Base-by-base conservation (phyloP, 2,329 filamentous ascomycete species). In the Fusarium chuoi region DNA sequence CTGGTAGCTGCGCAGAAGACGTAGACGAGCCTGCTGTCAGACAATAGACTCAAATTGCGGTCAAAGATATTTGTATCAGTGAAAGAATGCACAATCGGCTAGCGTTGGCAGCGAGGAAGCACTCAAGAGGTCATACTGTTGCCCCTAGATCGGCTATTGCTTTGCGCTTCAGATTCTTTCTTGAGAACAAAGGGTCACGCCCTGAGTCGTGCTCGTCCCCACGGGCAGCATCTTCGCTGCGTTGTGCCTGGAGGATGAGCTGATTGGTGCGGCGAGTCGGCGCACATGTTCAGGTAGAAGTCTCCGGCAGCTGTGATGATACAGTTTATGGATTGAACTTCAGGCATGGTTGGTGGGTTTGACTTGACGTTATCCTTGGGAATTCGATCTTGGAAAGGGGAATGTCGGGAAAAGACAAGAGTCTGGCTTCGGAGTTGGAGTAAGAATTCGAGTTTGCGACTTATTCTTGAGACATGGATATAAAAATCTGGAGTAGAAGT, bases 1-100 rank as follows among this genome's bases (percentile, higher is more conserved):
- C 52, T 54, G 69, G 69, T 71, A 71, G 68, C 69, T 55, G 69
- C 57, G 44, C 20, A 26, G 62, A 55, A 44, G 48, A n/a, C 26
- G 54, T 56, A 51, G 48, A 51, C 49, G 44, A 44, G 57, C 26
- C 52, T 71, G 46, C 48, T 41, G 62, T 71, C 46, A 71, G 61
- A 71, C 62, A 45, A 26, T 46, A 56, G 6, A 41, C 41, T 36
- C 26, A 30, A 52, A 49, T 33, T 62, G 45, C 65, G 67, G 67
- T 69, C 65, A 69, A 45, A 24, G 30, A 36, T 36, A 18, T 9
- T 36, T 57, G 10, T 30, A 68, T 62, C 55, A 48, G 55, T 55
- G 36, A 70, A 64, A 15, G 28, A 30, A 30, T 30, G 30, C 30
- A 30, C 30, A 30, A 30, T 30, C 30, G 30, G 30, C 30, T 13